Base-by-base conservation (phyloP, 2,329 filamentous ascomycete species). In the Ascochyta clinopodiicola region DNA sequence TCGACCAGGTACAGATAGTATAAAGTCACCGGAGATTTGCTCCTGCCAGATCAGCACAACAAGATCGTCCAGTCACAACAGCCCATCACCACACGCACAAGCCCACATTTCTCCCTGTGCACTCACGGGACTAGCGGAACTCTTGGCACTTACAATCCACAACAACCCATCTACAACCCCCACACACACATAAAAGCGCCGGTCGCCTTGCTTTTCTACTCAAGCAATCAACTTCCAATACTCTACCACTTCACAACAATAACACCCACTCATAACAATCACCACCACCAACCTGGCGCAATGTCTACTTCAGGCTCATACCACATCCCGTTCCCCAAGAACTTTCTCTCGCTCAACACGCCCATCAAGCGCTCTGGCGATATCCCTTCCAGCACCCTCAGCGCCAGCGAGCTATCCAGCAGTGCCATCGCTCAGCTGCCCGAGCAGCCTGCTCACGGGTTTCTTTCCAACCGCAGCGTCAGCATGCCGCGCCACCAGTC, bases 251-350 rank as follows among this genome's bases (percentile, higher is more conserved):
- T 32, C 38, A 37, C 32, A 40, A 45, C 44, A 60, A 54, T 19
- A 59, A 51, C 42, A 40, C 43, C 42, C 35, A 59, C 51, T 42
- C 42, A 57, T 35, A 51, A 31, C 53, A 40, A 24, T 9, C 45
- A 48, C 51, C 36, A 56, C 59, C 56, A 51, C 42, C 62, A 72
- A 37, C 53, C 65, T 64, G 66, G 61, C 67, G 66, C 66, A 66
- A 75, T 74, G 71, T 69, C 71, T 69, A 64, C 66, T 50, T 63
- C 61, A 47, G 60, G 64, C 60, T 62, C 62, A 63, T 71, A 66
- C 70, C 71, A 75, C 70, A 75, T 75, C 56, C 70, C 72, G 48
- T 74, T 75, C 66, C 72, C 72, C 25, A 60, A 56, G 44, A 64
- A 55, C 65, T 75, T 72, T 61, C 69, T 75, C 63, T 62, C 71